Evolutionary conservation across 1,284 basidiomycete species (phyloP).

Genomic region (Cutaneotrichosporon spelunceum): DNA sequence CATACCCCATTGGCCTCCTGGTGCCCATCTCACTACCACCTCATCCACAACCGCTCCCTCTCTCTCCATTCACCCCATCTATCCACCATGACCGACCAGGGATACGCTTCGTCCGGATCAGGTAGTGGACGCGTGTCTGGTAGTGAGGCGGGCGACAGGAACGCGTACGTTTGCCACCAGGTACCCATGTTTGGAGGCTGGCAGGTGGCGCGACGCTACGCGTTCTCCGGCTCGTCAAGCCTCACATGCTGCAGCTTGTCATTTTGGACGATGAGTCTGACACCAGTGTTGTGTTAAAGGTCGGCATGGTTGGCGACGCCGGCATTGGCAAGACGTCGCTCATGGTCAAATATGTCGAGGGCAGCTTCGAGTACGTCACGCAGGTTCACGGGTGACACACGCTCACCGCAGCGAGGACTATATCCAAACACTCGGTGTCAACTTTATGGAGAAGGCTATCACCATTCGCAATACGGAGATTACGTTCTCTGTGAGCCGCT

Average conservation of each 20-base stretch:
- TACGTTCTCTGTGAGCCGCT: slow-evolving; percentile 71
- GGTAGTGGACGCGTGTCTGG: slow-evolving; percentile 47
- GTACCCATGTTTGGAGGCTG: neutral
- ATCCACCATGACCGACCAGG: slow-evolving; percentile 39
- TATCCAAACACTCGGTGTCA: slow-evolving; percentile 98
- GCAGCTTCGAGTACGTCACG: slow-evolving; percentile 69
- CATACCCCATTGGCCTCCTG: neutral
- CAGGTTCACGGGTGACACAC: neutral
- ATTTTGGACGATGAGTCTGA: slow-evolving; percentile 1
- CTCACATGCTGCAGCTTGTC: neutral
- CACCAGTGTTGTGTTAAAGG: slow-evolving; percentile 86
- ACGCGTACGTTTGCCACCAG: slow-evolving; percentile 34
- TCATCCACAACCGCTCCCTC: neutral
- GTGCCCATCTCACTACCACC: neutral
- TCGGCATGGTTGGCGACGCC: slow-evolving; percentile 98
- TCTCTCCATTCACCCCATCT: neutral
- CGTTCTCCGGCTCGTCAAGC: neutral
- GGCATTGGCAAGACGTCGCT: slow-evolving; percentile 97
- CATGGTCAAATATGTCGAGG: slow-evolving; percentile 98
- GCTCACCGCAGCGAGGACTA: slow-evolving; percentile 72
- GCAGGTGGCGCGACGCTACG: slow-evolving; percentile 2
- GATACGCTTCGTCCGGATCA: slow-evolving; percentile 47
- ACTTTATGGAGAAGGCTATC: slow-evolving; percentile 99
- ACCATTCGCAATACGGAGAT: slow-evolving; percentile 95
- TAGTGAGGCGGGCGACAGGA: slow-evolving; percentile 43